Percentiles rank a stretch among this genome's conserved stretches.
Evolutionary conservation across 139 green algal genomes (phyloP).

Genomic region (Picochlorum sp.): DNA sequence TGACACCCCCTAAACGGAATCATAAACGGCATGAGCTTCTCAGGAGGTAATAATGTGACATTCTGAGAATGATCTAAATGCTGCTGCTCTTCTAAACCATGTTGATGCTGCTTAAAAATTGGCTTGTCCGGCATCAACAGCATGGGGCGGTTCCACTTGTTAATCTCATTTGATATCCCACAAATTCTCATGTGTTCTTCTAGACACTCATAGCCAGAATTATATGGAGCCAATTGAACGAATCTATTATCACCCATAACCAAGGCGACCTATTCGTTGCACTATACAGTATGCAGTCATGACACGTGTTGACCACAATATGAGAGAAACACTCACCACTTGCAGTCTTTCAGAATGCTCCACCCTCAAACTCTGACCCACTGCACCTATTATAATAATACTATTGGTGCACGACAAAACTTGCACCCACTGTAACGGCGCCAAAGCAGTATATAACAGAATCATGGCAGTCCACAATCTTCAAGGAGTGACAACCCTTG

Average conservation of each 20-base stretch:
- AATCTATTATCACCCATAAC: slow-evolving; percentile 73
- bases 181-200: slow-evolving; percentile 45
- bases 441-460: slow-evolving; percentile 77
- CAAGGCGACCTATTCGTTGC: slow-evolving; percentile 54
- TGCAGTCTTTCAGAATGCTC: slow-evolving; percentile 72
- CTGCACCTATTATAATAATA: slow-evolving; percentile 67
- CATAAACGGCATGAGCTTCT: slow-evolving; percentile 75
- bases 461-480: slow-evolving; percentile 79
- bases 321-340: slow-evolving; percentile 48
- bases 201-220: slow-evolving; percentile 65
- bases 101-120: slow-evolving; percentile 13
- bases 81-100: slow-evolving; percentile 22
- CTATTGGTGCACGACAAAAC: slow-evolving; percentile 75
- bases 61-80: background rate
- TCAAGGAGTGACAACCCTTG: background rate
- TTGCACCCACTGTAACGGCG: slow-evolving; percentile 58
- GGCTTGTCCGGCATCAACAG: slow-evolving; percentile 38
- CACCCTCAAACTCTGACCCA: slow-evolving; percentile 52
- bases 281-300: slow-evolving; percentile 77
- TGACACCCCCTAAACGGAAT: slow-evolving; percentile 65
- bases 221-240: slow-evolving; percentile 72
- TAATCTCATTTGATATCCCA: slow-evolving; percentile 47
- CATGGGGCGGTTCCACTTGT: slow-evolving; percentile 57
- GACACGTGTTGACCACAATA: slow-evolving; percentile 57
- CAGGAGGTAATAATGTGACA: slow-evolving; percentile 56